These are phyloP conservation scores for Ophiorrhiza pumila DNA, from an alignment of 257 asterid species.

Conservation along the genomic window DNA sequence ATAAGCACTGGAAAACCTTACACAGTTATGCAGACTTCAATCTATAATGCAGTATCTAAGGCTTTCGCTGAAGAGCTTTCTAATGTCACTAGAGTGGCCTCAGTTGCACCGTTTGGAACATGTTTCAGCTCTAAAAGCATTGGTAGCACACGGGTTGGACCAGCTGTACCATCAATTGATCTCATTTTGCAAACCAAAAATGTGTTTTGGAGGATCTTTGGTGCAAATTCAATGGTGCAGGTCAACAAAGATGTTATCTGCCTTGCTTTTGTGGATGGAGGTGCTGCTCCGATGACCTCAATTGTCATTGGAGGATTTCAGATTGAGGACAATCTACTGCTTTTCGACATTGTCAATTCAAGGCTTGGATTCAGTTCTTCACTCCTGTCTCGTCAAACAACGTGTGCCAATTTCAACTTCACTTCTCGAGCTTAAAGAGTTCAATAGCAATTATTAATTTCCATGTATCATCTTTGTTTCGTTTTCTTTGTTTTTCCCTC, in stretches of 20 bases:
- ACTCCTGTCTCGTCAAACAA: slow-evolving; percentile 17
- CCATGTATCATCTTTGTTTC: not conserved
- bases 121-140: slow-evolving; percentile 20
- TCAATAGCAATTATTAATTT: not conserved
- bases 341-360: slow-evolving; percentile 29
- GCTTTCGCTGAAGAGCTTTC: slow-evolving; percentile 13
- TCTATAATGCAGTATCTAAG: slow-evolving; percentile 15
- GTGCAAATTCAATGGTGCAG: slow-evolving; percentile 49
- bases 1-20: slow-evolving; percentile 20
- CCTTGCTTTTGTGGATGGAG: slow-evolving; percentile 55
- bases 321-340: slow-evolving; percentile 31
- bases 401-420: slow-evolving; percentile 30
- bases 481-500: not conserved
- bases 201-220: slow-evolving; percentile 39
- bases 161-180: slow-evolving; percentile 26
- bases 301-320: slow-evolving; percentile 36
- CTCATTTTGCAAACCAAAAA: slow-evolving; percentile 18
- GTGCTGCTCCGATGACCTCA: slow-evolving; percentile 41
- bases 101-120: slow-evolving; percentile 16
- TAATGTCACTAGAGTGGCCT: slow-evolving; percentile 6
- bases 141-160: slow-evolving; percentile 11
- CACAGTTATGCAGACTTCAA: slow-evolving; percentile 20
- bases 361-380: slow-evolving; percentile 33
- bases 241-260: slow-evolving; percentile 42
- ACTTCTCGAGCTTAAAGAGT: slow-evolving; percentile 11